Evolutionary conservation across 768 basidiomycete genomes (phyloP).

Genomic region (Kwoniella shandongensis): DNA sequence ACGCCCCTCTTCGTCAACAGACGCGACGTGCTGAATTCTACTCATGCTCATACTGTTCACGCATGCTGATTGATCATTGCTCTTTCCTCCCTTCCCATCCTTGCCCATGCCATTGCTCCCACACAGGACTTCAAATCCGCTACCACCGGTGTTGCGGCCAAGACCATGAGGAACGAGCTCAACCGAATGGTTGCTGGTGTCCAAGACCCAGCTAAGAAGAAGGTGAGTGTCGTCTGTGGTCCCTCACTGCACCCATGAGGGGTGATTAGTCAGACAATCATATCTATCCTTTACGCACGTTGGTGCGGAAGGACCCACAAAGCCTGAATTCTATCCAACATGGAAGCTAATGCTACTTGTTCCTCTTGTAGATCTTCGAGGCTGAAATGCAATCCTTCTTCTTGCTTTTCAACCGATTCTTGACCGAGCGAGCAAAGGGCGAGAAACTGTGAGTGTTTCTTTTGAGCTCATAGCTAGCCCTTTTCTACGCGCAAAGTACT

Average conservation of each 20-base stretch:
- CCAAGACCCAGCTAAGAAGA: constrained; percentile 73
- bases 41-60: no score
- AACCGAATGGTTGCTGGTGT: constrained; percentile 86
- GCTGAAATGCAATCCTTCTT: constrained; percentile 96
- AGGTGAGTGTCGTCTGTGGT: constrained; percentile 59
- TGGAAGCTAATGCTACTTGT: neutral
- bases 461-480: neutral
- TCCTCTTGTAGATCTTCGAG: constrained; percentile 72
- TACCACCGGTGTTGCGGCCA: constrained; percentile 86
- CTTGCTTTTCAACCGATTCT: constrained; percentile 91
- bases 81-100: neutral
- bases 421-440: constrained; percentile 80
- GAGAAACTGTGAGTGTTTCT: constrained; percentile 71
- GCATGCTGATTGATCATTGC: constrained; percentile 1
- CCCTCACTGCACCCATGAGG: no score
- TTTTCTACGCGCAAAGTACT: no score
- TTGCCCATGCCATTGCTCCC: neutral
- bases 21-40: no score
- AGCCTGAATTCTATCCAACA: no score
- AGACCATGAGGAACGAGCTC: constrained; percentile 97
- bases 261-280: no score
- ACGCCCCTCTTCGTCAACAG: no score
- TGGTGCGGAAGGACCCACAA: neutral
- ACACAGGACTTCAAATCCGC: constrained; percentile 85
- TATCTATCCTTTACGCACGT: neutral